Conservation (phyloP, 345 rosid genomes). For the Luvunga scandens region DNA sequence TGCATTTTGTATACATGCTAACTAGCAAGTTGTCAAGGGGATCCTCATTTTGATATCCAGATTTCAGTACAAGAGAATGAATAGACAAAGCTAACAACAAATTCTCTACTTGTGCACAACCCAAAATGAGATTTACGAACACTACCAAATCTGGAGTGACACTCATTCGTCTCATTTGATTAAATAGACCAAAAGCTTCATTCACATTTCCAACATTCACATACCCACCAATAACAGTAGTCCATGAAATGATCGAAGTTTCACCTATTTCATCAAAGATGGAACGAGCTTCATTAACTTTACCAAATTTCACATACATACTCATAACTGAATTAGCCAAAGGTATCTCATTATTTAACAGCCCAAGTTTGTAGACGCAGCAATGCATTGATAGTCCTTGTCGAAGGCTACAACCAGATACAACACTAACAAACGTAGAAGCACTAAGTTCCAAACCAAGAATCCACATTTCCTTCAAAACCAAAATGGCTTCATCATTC, state of each 20-base stretch:
- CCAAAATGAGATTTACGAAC: constrained; percentile 24
- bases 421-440: constrained; percentile 22
- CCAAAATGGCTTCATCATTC: constrained; percentile 10
- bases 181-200: constrained; percentile 26
- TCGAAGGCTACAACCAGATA: constrained; percentile 17
- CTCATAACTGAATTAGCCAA: constrained; percentile 29
- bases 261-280: constrained; percentile 23
- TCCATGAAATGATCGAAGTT: constrained; percentile 29
- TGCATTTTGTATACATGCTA: constrained; percentile 31
- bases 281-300: constrained; percentile 23
- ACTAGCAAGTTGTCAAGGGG: constrained; percentile 25
- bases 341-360: constrained; percentile 20
- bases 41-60: constrained; percentile 16
- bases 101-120: constrained; percentile 20
- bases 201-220: constrained; percentile 13
- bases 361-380: constrained; percentile 25
- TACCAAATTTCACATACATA: constrained; percentile 23
- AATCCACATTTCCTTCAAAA: constrained; percentile 23
- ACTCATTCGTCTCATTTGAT: constrained; percentile 17
- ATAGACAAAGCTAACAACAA: constrained; percentile 25
- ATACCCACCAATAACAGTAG: constrained; percentile 26
- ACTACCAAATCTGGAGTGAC: constrained; percentile 15
- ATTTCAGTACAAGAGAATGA: constrained; percentile 30
- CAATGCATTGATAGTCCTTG: constrained; percentile 32
- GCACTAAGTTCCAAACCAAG: constrained; percentile 28